Evolutionary conservation across 768 basidiomycete genomes (phyloP), one percentile per base, ranked within the genome.

Genomic region (Hortiboletus campestris): DNA sequence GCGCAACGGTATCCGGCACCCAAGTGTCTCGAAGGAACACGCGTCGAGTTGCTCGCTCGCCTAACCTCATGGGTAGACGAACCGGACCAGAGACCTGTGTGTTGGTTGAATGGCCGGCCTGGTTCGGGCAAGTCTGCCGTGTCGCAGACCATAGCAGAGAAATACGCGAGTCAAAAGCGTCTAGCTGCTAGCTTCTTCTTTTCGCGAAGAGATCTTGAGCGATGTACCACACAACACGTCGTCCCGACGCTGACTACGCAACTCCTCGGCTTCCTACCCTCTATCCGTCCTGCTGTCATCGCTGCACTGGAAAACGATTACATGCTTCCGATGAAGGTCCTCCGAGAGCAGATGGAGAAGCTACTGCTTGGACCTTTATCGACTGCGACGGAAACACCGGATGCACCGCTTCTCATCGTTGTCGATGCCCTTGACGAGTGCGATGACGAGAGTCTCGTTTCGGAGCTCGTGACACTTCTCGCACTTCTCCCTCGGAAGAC

Each of bases 161-260:
- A 57, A 31, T 67, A 61, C 40, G 51, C 55, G 41, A 34, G 22
- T 25, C 32, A 58, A 52, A 17, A 47, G 16, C 64, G 66, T 7
- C 64, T 74, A 11, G 69, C 68, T 31, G 72, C 69, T 0, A 70
- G 68, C 45, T 76, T 73, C 59, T 75, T 75, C 57, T 74, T 75
- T 60, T 74, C 68, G 0, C 57, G 67, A n/a, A 60, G 63, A 14
- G 67, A 68, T 35, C 42, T 57, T 10, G 64, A 60, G 25, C 60
- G 71, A 12, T 64, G 62, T 2, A 60, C 61, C 10, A 64, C 62
- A 3, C 59, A 52, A 29, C 57, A 59, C 12, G 57, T 76, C 6
- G 48, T 75, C 9, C 57, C 73, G 1, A 72, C 74, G 0, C 49
- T 76, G 29, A 69, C 67, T 1, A 68, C 63, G 4, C 74, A 75